Base-by-base conservation (phyloP, 2,329 filamentous ascomycete genomes). In the Delphinella strobiligena region DNA sequence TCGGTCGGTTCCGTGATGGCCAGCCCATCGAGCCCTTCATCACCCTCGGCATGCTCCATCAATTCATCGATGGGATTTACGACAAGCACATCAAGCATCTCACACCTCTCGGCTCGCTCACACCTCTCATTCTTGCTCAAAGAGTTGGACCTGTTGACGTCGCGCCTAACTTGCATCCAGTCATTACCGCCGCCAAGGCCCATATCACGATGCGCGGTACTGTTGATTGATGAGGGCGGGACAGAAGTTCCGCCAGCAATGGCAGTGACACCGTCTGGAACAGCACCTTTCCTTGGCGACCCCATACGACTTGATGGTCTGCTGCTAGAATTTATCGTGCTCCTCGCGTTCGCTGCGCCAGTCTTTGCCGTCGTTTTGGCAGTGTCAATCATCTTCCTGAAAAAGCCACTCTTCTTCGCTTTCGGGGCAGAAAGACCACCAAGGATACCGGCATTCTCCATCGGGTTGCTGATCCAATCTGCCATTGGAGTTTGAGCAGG, bases 101-200 rank as follows among this genome's bases (percentile, higher is more conserved):
- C 82, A 54, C 88, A 95, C 39, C 89, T 75, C 52, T 98, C 89
- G 32, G 76, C 80, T 39, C 89, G 72, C 56, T 98, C 91, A 30
- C 78, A 71, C 15, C 80, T 75, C 63, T 98, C 91, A 48, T 89
- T 91, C 45, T 79, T 80, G 60, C 88, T 94, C 29, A 95, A 69
- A 0, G 89, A 91, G 54, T 94, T 96, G 3, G 89, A 93, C 27
- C 91, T 76, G 59, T 98, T 96, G 34, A 98, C 82, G 60, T 98
- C 93, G 34, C 91, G 78, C 27, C 91, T 81, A 16, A 96, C 87
- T 58, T 96, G 88, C n/a, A 98, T 87, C 88, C 91, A 98, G 57
- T 96, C 89, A 11, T 83, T 72, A 1, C 69, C 66, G 42, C 61
- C 66, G 50, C 63, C 72, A 5, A 82, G 60, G 2, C 82, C 85